Percentiles rank a stretch among this genome's conserved stretches.
phyloP scores from a whole-genome alignment of 768 basidiomycete species.

The Coprinellus aureogranulatus region DNA sequence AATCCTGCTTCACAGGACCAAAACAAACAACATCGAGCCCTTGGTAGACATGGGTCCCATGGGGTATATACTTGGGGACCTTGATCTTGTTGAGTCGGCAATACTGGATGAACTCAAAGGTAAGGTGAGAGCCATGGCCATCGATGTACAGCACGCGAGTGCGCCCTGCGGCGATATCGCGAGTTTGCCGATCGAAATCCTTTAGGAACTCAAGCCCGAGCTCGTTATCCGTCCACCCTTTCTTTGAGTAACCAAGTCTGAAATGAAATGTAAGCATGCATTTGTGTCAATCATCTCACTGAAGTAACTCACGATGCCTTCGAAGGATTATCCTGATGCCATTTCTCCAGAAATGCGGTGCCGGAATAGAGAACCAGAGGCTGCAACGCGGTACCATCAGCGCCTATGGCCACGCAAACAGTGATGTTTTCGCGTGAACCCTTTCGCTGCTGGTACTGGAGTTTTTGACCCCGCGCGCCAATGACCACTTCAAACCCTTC shows the following conservation, averaged over 20 bases:
- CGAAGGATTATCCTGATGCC: slow-evolving; percentile 34
- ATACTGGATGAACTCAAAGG: slow-evolving; percentile 31
- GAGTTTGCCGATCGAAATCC: slow-evolving; percentile 32
- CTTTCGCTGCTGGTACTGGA: slow-evolving; percentile 30
- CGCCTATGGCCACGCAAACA: slow-evolving; percentile 37
- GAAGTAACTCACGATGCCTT: slow-evolving; percentile 34
- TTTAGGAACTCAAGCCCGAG: slow-evolving; percentile 24
- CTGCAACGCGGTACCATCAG: slow-evolving; percentile 30
- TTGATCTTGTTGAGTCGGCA: slow-evolving; percentile 32
- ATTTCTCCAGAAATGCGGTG: slow-evolving; percentile 26
- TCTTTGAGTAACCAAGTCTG: slow-evolving; percentile 20
- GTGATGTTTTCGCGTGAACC: slow-evolving; percentile 35
- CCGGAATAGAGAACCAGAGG: slow-evolving; percentile 41
- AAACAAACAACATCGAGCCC: slow-evolving; percentile 46
- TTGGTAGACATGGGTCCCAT: slow-evolving; percentile 41
- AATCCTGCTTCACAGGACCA: slow-evolving; percentile 40
- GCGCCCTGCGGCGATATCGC: slow-evolving; percentile 30
- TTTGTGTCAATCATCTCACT: not conserved
- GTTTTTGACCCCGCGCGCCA: slow-evolving; percentile 21
- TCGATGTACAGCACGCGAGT: slow-evolving; percentile 34
- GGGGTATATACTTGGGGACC: slow-evolving; percentile 37
- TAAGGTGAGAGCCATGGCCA: slow-evolving; percentile 42
- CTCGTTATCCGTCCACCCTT: slow-evolving; percentile 32
- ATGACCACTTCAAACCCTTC: slow-evolving; percentile 27
- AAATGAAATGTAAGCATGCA: not conserved